Conservation (phyloP, 768 basidiomycete genomes). For the Gyrodon lividus region DNA sequence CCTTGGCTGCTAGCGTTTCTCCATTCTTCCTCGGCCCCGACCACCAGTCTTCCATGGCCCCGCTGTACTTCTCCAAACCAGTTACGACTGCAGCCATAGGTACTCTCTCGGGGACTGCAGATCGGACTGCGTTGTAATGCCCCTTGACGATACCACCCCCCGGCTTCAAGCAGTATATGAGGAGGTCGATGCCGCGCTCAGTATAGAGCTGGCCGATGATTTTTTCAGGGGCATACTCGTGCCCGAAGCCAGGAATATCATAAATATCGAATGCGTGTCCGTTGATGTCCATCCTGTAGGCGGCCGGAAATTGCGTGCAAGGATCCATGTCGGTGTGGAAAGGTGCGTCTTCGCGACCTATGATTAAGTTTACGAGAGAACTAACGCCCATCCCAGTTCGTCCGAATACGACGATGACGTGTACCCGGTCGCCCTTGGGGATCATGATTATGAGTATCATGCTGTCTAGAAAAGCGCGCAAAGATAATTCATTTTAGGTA, state of each 20-base stretch:
- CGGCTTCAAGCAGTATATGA: conserved; percentile 29
- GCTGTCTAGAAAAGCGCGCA: background rate
- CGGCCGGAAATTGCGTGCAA: conserved; percentile 22
- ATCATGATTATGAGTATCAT: background rate
- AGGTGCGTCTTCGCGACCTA: conserved; percentile 32
- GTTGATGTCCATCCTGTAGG: conserved; percentile 30
- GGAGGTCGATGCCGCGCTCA: conserved; percentile 32
- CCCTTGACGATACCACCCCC: conserved; percentile 30
- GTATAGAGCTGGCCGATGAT: conserved; percentile 28
- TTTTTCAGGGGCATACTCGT: conserved; percentile 21
- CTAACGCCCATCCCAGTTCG: conserved; percentile 34
- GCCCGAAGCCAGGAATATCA: conserved; percentile 29
- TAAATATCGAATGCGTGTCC: conserved; percentile 32
- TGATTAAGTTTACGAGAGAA: conserved; percentile 32
- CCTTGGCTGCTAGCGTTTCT: conserved; percentile 30
- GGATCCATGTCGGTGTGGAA: conserved; percentile 33
- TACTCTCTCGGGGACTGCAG: conserved; percentile 31
- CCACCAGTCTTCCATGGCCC: conserved; percentile 36
- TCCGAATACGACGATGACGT: conserved; percentile 33
- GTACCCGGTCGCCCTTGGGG: conserved; percentile 28
- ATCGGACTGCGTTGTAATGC: conserved; percentile 25
- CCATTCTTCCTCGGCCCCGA: conserved; percentile 30
- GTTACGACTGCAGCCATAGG: conserved; percentile 40
- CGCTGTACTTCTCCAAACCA: conserved; percentile 34
- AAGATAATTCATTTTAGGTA: background rate